Evolutionary conservation across 306 rosid genomes (phyloP), one percentile per base, ranked within the genome.

Genomic region (Vicia faba): DNA sequence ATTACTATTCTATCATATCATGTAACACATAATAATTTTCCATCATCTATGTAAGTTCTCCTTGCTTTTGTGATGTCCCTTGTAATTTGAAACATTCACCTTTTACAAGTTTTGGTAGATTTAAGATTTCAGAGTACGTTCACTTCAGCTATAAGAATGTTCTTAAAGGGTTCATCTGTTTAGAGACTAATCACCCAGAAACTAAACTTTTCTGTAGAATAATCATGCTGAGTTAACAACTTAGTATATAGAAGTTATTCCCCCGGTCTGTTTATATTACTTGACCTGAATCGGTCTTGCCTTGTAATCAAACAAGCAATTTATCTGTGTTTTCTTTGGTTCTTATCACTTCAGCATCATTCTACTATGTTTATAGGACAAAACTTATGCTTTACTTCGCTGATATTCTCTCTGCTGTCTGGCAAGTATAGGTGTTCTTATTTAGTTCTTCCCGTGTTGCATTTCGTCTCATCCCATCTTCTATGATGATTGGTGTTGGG

Each of bases 11-110:
- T 74, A 41, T 76, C 79, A 45, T 83, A 75, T 75, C 67, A 59
- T 61, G 66, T 61, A 53, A 38, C 75, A 59, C 36, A 26, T 44
- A 64, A 78, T 84, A 72, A 78, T 75, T 66, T 75, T 63, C 54
- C 82, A 60, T 50, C 83, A 68, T 72, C 80, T 74, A 50, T 80
- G 80, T 80, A 78, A 85, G 87, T 79, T 64, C 81, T 61, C 66
- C 77, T 73, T 64, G 80, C 79, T 78, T 75, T 75, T 49, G 63
- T 2, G 71, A 40, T 71, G 79, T 57, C 69, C 69, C 66, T 33
- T 70, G 46, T 69, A 65, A 46, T 69, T 61, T 74, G 71, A 80
- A 65, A 64, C 61, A 54, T 72, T 78, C 77, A 40, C 74, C 70
- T 39, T 77, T 70, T 69, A 28, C 67, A 26, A 73, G 68, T 68